Evolutionary conservation across 805 yeast genomes (phyloP).

Genomic region (Myxozyma monticola): DNA sequence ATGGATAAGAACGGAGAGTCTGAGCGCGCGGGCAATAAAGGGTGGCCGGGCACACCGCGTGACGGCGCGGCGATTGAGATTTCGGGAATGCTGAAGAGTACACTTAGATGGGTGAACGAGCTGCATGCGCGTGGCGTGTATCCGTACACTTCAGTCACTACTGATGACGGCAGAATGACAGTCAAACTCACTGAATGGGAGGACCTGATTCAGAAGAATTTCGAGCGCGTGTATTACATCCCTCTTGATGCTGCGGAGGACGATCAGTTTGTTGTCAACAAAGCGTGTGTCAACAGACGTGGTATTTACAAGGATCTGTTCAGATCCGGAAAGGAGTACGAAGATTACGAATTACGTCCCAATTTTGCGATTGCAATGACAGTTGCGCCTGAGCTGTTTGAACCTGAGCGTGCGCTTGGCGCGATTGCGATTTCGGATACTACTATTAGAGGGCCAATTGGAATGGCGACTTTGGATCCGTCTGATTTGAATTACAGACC

Average conservation of each 20-base stretch:
- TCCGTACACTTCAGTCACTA: constrained; percentile 52
- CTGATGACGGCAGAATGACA: constrained; percentile 55
- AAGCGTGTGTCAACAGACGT: constrained; percentile 73
- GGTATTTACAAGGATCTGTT: constrained; percentile 92
- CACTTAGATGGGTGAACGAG: constrained; percentile 73
- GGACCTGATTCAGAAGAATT: constrained; percentile 61
- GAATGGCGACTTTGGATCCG: constrained; percentile 91
- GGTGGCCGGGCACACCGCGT: constrained; percentile 96
- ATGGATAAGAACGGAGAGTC: constrained; percentile 99
- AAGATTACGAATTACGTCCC: constrained; percentile 90
- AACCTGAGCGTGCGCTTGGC: constrained; percentile 55
- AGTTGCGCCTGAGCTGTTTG: constrained; percentile 93
- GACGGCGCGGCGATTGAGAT: constrained; percentile 96
- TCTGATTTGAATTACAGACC: constrained; percentile 90
- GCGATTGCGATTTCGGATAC: constrained; percentile 73
- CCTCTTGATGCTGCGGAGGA: constrained; percentile 70
- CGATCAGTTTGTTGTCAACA: constrained; percentile 57
- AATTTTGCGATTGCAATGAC: constrained; percentile 89
- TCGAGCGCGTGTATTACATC: constrained; percentile 76
- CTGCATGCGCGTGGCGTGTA: constrained; percentile 58
- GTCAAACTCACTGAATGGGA: constrained; percentile 74
- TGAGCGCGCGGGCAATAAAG: constrained; percentile 73
- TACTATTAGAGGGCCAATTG: constrained; percentile 80
- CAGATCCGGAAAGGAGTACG: constrained; percentile 79
- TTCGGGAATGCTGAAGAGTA: constrained; percentile 81